A percentile compares a stretch with the other conserved stretches of the same genome.
Evolutionary conservation across 805 yeast genomes (phyloP).

Genomic region (Candida alai): DNA sequence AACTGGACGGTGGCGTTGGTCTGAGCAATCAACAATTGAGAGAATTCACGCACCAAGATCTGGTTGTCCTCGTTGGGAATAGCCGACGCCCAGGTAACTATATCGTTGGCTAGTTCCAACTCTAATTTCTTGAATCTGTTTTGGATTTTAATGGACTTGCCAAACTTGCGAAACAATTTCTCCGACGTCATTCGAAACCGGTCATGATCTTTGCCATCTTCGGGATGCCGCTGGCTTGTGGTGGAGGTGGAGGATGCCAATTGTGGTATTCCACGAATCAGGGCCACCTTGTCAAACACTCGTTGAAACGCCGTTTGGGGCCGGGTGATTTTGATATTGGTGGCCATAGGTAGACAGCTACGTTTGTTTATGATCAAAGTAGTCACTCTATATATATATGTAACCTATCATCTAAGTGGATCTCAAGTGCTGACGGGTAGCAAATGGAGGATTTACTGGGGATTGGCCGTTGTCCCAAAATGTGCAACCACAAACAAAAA

Average conservation of each 20-base stretch:
- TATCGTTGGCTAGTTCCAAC: conserved; percentile 36
- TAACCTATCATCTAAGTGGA: too few species aligned
- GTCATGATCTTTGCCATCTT: background rate
- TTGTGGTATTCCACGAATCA: conserved; percentile 9
- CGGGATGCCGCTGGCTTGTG: background rate
- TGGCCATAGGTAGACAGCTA: too few species aligned
- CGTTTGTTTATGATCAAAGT: too few species aligned
- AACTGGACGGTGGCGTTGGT: conserved; percentile 30
- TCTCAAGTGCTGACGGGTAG: too few species aligned
- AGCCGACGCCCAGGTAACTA: conserved; percentile 39
- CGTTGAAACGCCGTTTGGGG: conserved; percentile 22
- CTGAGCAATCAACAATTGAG: conserved; percentile 36
- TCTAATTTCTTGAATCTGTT: conserved; percentile 33
- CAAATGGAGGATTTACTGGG: too few species aligned
- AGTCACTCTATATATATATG: too few species aligned
- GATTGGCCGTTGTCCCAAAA: too few species aligned
- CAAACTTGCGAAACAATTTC: conserved; percentile 11
- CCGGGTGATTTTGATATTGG: too few species aligned
- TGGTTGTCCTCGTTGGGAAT: conserved; percentile 39
- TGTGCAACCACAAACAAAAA: too few species aligned
- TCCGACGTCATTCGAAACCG: conserved; percentile 3
- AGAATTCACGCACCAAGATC: conserved; percentile 36
- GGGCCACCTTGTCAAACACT: conserved; percentile 17
- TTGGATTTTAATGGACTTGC: conserved; percentile 32
- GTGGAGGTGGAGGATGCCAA: conserved; percentile 2